phyloP scores from a whole-genome alignment of 768 basidiomycete genomes.

The Serendipita sp. region DNA sequence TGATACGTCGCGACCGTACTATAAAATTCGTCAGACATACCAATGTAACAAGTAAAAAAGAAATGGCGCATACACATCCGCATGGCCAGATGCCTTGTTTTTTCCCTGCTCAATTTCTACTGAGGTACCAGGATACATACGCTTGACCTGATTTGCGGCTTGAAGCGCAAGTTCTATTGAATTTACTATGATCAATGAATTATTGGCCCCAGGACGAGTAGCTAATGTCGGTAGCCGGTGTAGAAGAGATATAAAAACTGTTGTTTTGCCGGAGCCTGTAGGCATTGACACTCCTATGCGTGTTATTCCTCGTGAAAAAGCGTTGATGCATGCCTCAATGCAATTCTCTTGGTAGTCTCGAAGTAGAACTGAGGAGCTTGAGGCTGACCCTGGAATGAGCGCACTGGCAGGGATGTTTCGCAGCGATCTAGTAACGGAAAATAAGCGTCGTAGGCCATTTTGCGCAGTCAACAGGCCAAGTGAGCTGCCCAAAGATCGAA shows the following conservation, averaged over 20 bases:
- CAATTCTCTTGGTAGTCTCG: slow-evolving; percentile 5
- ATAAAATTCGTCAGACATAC: background rate
- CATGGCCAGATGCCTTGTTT: slow-evolving; percentile 55
- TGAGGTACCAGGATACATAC: slow-evolving; percentile 51
- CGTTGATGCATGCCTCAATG: background rate
- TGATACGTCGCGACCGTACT: slow-evolving; percentile 87
- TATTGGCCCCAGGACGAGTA: slow-evolving; percentile 29
- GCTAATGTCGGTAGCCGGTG: slow-evolving; percentile 39
- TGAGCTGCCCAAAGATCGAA: no score
- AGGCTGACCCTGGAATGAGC: no score
- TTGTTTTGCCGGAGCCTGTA: slow-evolving; percentile 79
- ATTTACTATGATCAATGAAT: slow-evolving; percentile 74
- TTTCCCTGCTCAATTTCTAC: slow-evolving; percentile 88
- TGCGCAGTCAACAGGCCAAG: no score
- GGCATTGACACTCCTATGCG: slow-evolving; percentile 76
- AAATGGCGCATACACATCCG: slow-evolving; percentile 50
- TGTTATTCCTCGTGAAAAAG: slow-evolving; percentile 30
- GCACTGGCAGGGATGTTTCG: no score
- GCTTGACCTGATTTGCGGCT: slow-evolving; percentile 54
- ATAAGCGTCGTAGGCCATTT: no score
- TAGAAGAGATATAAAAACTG: slow-evolving; percentile 75
- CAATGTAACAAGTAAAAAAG: slow-evolving; percentile 6
- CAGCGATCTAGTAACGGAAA: no score
- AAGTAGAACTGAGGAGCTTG: background rate
- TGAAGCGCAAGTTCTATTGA: slow-evolving; percentile 81